Conservation (phyloP, 2,329 filamentous ascomycete species). For the Atkinsonella texensis region DNA sequence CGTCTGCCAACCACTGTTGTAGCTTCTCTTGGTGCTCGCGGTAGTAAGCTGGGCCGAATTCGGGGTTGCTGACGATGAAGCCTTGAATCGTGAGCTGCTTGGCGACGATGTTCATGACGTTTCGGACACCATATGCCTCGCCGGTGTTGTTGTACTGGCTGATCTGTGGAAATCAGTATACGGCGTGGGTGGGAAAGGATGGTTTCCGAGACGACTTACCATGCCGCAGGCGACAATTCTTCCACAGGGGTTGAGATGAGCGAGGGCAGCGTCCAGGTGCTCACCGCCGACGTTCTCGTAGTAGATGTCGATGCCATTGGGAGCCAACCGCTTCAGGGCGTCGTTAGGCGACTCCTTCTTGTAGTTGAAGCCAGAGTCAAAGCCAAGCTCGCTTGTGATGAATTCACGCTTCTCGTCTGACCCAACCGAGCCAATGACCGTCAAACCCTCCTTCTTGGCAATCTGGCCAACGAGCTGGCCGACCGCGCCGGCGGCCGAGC, state of each 20-base stretch:
- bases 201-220: conserved; percentile 22
- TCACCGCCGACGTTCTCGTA: conserved; percentile 43
- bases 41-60: conserved; percentile 53
- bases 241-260: conserved; percentile 45
- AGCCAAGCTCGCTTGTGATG: conserved; percentile 37
- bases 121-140: conserved; percentile 49
- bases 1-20: conserved; percentile 64
- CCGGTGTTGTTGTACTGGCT: conserved; percentile 56
- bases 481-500: conserved; percentile 68
- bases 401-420: conserved; percentile 70
- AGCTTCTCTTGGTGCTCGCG: conserved; percentile 66
- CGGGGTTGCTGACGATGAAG: conserved; percentile 58
- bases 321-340: conserved; percentile 58
- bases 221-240: conserved; percentile 55
- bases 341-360: conserved; percentile 64
- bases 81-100: conserved; percentile 63
- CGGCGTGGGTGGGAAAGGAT: too few species aligned
- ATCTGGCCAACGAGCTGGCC: conserved; percentile 75
- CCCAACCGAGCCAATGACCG: conserved; percentile 69
- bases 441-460: conserved; percentile 68
- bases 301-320: conserved; percentile 63
- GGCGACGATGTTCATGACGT: conserved; percentile 49
- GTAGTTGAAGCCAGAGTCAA: conserved; percentile 67
- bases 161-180: conserved; percentile 30
- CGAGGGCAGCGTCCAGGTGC: conserved; percentile 34